Evolutionary conservation across 441 rosid genomes (phyloP).

Genomic region (Gossypium gossypioides): DNA sequence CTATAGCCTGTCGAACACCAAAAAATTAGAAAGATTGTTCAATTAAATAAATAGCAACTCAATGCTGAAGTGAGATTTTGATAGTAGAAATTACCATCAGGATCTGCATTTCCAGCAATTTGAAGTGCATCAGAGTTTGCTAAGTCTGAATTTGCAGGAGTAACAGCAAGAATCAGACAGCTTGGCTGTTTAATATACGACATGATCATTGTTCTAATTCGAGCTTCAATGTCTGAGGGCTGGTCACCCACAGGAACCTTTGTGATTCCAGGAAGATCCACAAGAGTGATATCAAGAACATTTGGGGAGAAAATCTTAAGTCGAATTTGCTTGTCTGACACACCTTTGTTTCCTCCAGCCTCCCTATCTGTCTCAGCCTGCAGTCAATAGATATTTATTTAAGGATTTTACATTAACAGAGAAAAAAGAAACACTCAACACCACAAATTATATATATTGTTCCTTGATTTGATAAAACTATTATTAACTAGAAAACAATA

Average conservation of each 20-base stretch:
- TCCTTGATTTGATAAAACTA: neutral
- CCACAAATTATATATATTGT: neutral
- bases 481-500: neutral
- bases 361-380: conserved; percentile 70
- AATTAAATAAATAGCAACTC: neutral
- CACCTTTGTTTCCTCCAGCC: conserved; percentile 71
- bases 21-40: conserved; percentile 1
- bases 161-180: conserved; percentile 76
- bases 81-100: conserved; percentile 47
- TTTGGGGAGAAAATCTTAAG: conserved; percentile 77
- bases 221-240: conserved; percentile 80
- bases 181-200: conserved; percentile 72
- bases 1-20: conserved; percentile 44
- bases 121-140: conserved; percentile 92
- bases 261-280: conserved; percentile 84
- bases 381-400: conserved; percentile 1
- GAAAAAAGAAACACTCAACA: neutral
- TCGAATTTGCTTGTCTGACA: conserved; percentile 73
- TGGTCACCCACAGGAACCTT: conserved; percentile 92
- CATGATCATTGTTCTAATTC: conserved; percentile 83
- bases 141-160: conserved; percentile 80
- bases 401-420: neutral
- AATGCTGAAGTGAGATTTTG: neutral
- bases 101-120: conserved; percentile 77
- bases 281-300: conserved; percentile 82